A percentile compares a stretch with the other conserved stretches of the same genome.
Conservation (phyloP, 257 asterid species). For the Solanum gracilifrons region DNA sequence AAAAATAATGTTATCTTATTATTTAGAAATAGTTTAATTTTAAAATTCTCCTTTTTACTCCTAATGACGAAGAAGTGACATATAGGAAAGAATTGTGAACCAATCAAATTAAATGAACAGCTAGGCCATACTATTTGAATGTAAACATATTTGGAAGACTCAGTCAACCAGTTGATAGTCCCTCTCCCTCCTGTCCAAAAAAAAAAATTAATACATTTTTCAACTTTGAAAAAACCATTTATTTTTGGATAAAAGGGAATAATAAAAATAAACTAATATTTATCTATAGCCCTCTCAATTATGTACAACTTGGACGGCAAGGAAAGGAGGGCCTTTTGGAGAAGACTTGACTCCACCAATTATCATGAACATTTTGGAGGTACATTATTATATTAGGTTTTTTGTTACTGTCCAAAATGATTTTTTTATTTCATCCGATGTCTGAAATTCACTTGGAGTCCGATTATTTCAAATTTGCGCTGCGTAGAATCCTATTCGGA, state of each 20-base stretch:
- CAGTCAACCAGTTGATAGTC: background rate
- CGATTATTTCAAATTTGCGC: too few relatives aligned
- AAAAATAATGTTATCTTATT: too few relatives aligned
- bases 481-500: too few relatives aligned
- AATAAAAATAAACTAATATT: background rate
- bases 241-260: background rate
- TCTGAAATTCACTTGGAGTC: accelerated
- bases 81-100: background rate
- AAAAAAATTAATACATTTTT: background rate
- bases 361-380: background rate
- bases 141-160: background rate
- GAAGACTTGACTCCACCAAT: background rate
- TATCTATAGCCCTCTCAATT: background rate
- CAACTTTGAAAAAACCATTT: background rate
- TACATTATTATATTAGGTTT: background rate
- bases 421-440: too few relatives aligned
- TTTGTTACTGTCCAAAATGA: background rate
- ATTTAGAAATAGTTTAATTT: too few relatives aligned
- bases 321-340: background rate
- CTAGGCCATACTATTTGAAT: background rate
- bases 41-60: too few relatives aligned
- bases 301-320: background rate
- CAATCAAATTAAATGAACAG: background rate
- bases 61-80: background rate
- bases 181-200: background rate